Evolutionary conservation across 2,329 filamentous ascomycete genomes (phyloP), one percentile per base, ranked within the genome.

Genomic region (Fusarium xyrophilum): DNA sequence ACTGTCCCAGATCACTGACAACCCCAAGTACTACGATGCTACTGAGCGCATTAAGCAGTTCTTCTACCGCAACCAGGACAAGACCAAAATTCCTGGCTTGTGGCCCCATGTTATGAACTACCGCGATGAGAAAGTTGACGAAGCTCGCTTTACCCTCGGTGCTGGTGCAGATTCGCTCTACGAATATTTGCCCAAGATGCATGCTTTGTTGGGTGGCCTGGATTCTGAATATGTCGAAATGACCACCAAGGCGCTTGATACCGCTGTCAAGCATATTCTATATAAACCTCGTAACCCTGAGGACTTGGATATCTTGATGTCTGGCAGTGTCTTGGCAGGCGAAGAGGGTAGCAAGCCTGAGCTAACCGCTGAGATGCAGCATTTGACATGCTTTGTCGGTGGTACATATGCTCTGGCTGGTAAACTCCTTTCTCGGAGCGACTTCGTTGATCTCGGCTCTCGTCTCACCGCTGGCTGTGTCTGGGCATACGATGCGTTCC

Each of bases 21-120:
- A 93, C 63, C 79, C 86, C 56, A 93, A 90, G 75, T 94, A 91
- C 79, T 93, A 91, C 76, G 90, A 93, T 77, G 91, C 90, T 8
- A 86, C 92, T 55, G 89, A 91, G 65, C 85, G 89, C n/a, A 85
- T 95, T 63, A 93, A 91, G 67, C 83, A 89, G 71, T 85, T 88
- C 62, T 85, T 94, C 50, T 84, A 88, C 67, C 80, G 83, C 39
- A 85, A 86, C 68, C 91, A 94, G 79, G 85, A 88, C 69, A 78
- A 83, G 13, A 93, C 91, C 3, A 84, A 82, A 43, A 79, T 93
- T 12, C 91, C 91, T 5, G 91, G 92, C 5, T 81, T 94, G 77
- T 93, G 90, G 90, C 91, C 91, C 1, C 82, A 86, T 58, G 82
- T 81, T 57, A 78, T 93, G 54, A 88, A 93, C 77, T 88, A 73